Conservation (phyloP, 192 early-diverging fungal species). For the Phlyctochytrium bullatum region DNA sequence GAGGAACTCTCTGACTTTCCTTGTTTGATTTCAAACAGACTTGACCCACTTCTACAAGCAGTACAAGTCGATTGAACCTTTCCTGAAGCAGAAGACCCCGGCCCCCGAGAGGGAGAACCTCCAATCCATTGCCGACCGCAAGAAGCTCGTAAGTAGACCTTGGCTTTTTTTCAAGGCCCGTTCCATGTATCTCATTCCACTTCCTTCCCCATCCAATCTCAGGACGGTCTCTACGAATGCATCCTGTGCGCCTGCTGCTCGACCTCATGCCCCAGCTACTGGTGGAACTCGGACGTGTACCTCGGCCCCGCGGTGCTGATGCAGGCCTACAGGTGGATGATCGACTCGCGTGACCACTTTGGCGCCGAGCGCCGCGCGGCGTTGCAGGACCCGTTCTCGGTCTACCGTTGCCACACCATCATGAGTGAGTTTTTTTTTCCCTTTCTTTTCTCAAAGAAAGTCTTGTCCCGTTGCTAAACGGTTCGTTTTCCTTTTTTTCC, state of each 20-base stretch:
- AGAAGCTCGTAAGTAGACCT: slow-evolving; percentile 62
- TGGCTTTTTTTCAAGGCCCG: not conserved
- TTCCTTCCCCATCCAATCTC: not conserved
- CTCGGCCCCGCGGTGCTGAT: slow-evolving; percentile 94
- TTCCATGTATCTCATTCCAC: not conserved
- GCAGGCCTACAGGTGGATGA: slow-evolving; percentile 99
- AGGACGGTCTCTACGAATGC: slow-evolving; percentile 95
- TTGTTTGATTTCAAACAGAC: slow-evolving; percentile 41
- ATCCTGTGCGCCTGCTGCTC: slow-evolving; percentile 98
- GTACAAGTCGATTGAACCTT: slow-evolving; percentile 96
- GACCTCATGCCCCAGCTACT: slow-evolving; percentile 93
- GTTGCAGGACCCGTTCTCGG: slow-evolving; percentile 93
- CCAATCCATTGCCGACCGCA: slow-evolving; percentile 90
- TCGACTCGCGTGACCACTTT: slow-evolving; percentile 93
- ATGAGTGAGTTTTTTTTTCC: slow-evolving; percentile 53
- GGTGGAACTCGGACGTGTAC: slow-evolving; percentile 89
- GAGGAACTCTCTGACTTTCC: not conserved
- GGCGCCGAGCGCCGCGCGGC: slow-evolving; percentile 77
- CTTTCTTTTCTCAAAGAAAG: not conserved
- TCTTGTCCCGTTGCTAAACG: not conserved
- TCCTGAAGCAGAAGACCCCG: slow-evolving; percentile 82
- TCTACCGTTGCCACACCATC: slow-evolving; percentile 99
- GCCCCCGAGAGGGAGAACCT: slow-evolving; percentile 79
- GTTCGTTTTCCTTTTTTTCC: not conserved
- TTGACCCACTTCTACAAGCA: slow-evolving; percentile 97